Evolutionary conservation across 116 monocot genomes (phyloP).

Genomic region (Cymodocea nodosa): DNA sequence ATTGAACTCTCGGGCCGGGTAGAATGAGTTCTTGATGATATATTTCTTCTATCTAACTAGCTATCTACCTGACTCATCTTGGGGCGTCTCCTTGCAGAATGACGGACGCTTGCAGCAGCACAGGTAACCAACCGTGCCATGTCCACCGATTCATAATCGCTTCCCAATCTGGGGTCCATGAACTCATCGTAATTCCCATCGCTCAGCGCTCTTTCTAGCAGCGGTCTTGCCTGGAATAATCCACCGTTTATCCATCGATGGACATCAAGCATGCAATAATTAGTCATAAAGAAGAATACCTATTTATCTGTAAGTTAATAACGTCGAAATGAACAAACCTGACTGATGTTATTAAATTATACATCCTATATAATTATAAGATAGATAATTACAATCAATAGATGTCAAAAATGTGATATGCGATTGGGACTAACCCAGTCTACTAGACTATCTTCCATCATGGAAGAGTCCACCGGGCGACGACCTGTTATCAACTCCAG

Average conservation of each 20-base stretch:
- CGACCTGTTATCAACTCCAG: slow-evolving; percentile 29
- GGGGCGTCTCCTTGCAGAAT: slow-evolving; percentile 55
- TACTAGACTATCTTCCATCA: slow-evolving; percentile 54
- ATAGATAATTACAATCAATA: too few relatives aligned
- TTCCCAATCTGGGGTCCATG: slow-evolving; percentile 33
- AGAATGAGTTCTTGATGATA: too few relatives aligned
- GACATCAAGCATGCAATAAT: too few relatives aligned
- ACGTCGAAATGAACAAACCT: too few relatives aligned
- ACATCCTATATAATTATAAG: too few relatives aligned
- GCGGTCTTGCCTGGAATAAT: slow-evolving; percentile 51
- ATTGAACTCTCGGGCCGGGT: too few relatives aligned
- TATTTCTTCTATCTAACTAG: too few relatives aligned
- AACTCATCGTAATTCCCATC: slow-evolving; percentile 45
- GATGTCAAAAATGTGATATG: too few relatives aligned
- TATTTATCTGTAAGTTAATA: too few relatives aligned
- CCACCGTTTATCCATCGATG: too few relatives aligned
- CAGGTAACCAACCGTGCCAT: slow-evolving; percentile 44
- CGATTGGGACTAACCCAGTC: slow-evolving; percentile 72
- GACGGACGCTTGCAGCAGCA: slow-evolving; percentile 45
- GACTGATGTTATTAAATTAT: too few relatives aligned
- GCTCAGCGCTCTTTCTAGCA: slow-evolving; percentile 21
- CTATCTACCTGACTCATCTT: slow-evolving; percentile 78
- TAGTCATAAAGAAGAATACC: too few relatives aligned
- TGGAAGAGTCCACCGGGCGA: slow-evolving; percentile 38
- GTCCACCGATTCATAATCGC: slow-evolving; percentile 29